Evolutionary conservation across 176 grass and related monocot genomes (phyloP).

Genomic region (Zoysia japonica): DNA sequence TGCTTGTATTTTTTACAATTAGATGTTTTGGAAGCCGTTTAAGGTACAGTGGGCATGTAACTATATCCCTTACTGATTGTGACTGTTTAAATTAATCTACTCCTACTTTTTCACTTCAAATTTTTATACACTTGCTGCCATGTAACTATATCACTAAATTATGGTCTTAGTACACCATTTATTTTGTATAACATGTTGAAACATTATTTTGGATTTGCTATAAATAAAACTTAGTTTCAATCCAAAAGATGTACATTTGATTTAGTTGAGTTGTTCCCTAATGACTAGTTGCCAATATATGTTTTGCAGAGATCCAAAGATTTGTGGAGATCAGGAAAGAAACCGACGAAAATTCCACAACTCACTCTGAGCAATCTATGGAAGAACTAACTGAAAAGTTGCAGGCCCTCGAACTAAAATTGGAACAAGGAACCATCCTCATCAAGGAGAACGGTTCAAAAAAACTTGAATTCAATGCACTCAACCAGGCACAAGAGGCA

Average conservation of each 20-base stretch:
- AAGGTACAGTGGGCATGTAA: slow-evolving; percentile 4
- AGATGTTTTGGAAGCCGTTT: neutral
- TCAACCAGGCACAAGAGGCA: slow-evolving; percentile 23
- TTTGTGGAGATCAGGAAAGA: slow-evolving; percentile 61
- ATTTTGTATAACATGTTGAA: slow-evolving; percentile 23
- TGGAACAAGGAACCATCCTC: slow-evolving; percentile 46
- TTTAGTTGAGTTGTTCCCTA: slow-evolving; percentile 3
- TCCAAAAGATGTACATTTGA: neutral
- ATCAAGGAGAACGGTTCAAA: slow-evolving; percentile 52
- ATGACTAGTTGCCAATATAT: slow-evolving; percentile 28
- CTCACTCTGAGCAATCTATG: slow-evolving; percentile 30
- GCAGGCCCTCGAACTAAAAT: slow-evolving; percentile 54
- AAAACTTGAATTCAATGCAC: slow-evolving; percentile 52
- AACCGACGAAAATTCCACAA: slow-evolving; percentile 24
- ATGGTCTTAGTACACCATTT: neutral
- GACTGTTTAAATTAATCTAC: slow-evolving; percentile 26
- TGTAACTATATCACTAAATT: neutral
- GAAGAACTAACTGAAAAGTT: slow-evolving; percentile 55
- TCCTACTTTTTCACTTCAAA: slow-evolving; percentile 8
- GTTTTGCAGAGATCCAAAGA: slow-evolving; percentile 71
- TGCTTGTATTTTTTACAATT: slow-evolving; percentile 15
- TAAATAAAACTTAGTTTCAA: neutral
- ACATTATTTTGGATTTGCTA: slow-evolving; percentile 1
- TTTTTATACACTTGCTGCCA: neutral
- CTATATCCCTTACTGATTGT: neutral